Conservation (phyloP, 108 stramenopile genomes). For the Nitzschia putrida region DNA sequence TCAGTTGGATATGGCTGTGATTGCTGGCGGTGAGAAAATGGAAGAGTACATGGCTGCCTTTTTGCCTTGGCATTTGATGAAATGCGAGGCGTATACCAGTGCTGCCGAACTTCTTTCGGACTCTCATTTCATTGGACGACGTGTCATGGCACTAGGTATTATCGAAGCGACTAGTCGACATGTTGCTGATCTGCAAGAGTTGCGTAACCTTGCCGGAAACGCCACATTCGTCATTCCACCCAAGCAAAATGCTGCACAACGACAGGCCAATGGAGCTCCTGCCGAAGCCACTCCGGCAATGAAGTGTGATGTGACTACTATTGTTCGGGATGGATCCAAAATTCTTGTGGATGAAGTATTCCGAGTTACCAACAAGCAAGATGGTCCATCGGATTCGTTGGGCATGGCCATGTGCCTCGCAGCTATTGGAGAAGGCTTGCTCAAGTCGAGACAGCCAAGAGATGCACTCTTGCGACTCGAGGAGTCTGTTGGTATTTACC, state of each 20-base stretch:
- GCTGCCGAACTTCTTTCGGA: slow-evolving; percentile 69
- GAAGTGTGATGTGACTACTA: slow-evolving; percentile 59
- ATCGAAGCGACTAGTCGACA: slow-evolving; percentile 80
- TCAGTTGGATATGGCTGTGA: slow-evolving; percentile 42
- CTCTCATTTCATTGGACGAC: slow-evolving; percentile 62
- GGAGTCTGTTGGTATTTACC: slow-evolving; percentile 72
- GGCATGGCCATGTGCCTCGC: slow-evolving; percentile 81
- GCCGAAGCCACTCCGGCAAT: neutral
- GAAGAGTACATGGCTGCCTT: slow-evolving; percentile 81
- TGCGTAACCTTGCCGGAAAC: slow-evolving; percentile 59
- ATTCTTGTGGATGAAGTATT: slow-evolving; percentile 72
- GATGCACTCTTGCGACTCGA: slow-evolving; percentile 81
- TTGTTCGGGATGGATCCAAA: slow-evolving; percentile 72
- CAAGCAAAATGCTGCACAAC: neutral
- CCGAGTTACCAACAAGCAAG: slow-evolving; percentile 46
- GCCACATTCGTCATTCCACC: slow-evolving; percentile 17
- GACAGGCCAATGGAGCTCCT: neutral
- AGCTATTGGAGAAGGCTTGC: slow-evolving; percentile 80
- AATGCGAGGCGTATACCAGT: slow-evolving; percentile 54
- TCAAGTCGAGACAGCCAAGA: slow-evolving; percentile 71
- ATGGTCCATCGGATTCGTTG: slow-evolving; percentile 55
- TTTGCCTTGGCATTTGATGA: slow-evolving; percentile 75
- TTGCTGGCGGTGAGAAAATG: slow-evolving; percentile 64
- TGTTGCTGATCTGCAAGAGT: slow-evolving; percentile 77
- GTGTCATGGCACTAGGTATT: slow-evolving; percentile 70